These are phyloP conservation scores for Tanacetum coccineum DNA, from an alignment of 129 eudicot species.

Conservation along the genomic window DNA sequence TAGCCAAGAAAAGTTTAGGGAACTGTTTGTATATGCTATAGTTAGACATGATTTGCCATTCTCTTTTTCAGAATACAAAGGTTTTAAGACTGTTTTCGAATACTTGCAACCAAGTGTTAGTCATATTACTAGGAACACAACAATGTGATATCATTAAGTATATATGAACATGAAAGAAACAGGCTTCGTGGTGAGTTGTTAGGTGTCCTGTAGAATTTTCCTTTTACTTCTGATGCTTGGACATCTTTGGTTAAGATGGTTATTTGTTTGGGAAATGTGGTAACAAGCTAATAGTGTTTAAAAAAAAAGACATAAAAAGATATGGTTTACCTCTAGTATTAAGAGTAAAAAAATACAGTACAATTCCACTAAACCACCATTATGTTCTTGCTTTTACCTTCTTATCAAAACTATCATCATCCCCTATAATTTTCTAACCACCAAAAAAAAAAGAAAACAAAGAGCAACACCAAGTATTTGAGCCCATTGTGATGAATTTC, in stretches of 20 bases:
- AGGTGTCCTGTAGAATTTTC: neutral
- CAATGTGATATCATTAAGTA: neutral
- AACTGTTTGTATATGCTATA: neutral
- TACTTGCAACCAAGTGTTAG: constrained; percentile 3
- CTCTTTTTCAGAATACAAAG: constrained; percentile 15
- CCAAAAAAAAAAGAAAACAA: too few species aligned
- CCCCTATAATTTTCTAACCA: too few species aligned
- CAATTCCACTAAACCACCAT: too few species aligned
- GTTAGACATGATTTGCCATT: constrained; percentile 13
- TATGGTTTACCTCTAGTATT: too few species aligned
- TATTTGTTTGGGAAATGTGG: too few species aligned
- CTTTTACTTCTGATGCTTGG: constrained; percentile 13
- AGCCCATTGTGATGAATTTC: too few species aligned
- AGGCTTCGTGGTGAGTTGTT: neutral
- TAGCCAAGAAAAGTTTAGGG: constrained; percentile 8
- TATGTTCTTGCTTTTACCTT: too few species aligned
- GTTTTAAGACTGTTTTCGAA: neutral
- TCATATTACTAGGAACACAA: neutral
- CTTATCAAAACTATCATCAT: too few species aligned
- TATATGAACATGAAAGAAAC: neutral
- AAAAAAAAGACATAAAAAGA: too few species aligned
- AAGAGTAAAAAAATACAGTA: too few species aligned
- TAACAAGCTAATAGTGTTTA: too few species aligned
- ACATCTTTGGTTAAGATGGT: constrained; percentile 6
- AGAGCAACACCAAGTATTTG: too few species aligned